Evolutionary conservation across 495 filamentous ascomycete species (phyloP).

Genomic region (Annulohypoxylon nitens): DNA sequence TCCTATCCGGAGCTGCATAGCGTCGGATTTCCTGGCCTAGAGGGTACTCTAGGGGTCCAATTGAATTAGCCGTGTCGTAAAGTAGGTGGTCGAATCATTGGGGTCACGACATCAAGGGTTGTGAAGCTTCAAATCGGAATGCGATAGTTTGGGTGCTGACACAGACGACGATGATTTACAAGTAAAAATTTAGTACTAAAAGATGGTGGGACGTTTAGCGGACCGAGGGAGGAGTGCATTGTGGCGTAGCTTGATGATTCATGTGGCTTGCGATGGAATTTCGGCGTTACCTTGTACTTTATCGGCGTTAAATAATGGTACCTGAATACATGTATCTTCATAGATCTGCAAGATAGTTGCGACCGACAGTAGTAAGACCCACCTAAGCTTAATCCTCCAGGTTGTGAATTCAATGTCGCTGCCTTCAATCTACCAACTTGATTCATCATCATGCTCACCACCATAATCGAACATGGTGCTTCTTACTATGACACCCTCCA

Average conservation of each 20-base stretch:
- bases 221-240: not conserved
- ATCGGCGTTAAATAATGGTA: not conserved
- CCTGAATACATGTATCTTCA: not conserved
- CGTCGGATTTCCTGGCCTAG: conserved; percentile 39
- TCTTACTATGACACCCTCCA: conserved; percentile 78
- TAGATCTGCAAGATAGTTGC: not conserved
- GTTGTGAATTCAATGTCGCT: conserved; percentile 9
- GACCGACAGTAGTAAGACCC: not conserved
- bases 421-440: conserved; percentile 1
- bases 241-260: not conserved
- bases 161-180: conserved; percentile 22
- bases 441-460: conserved; percentile 20
- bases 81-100: conserved; percentile 39
- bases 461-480: conserved; percentile 72
- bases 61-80: conserved; percentile 36
- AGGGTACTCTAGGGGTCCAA: conserved; percentile 42
- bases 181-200: conserved; percentile 22
- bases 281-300: not conserved
- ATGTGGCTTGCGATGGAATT: not conserved
- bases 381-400: conserved; percentile 6
- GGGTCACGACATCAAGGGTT: conserved; percentile 7
- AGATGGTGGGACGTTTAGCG: not conserved
- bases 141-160: conserved; percentile 8
- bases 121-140: not conserved
- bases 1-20: conserved; percentile 60